Conservation (phyloP, 2,329 filamentous ascomycete species). For the Ambrosiella xylebori region DNA sequence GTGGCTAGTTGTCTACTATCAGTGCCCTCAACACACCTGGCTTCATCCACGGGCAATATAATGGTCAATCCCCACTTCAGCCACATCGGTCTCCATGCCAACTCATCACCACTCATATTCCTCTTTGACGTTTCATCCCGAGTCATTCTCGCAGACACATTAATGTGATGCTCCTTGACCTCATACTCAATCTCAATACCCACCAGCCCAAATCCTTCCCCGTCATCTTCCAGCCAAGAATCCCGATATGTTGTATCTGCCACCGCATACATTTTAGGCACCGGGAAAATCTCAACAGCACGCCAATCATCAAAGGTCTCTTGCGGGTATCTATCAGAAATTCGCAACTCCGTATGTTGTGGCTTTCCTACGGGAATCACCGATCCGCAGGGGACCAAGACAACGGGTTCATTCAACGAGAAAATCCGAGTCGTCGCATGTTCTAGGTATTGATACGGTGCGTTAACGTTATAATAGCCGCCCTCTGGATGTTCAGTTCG, state of each 20-base stretch:
- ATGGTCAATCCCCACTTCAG: neutral
- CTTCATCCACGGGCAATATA: neutral
- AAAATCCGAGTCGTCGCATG: neutral
- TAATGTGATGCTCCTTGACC: neutral
- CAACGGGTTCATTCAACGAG: neutral
- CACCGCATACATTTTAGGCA: neutral
- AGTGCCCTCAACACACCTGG: neutral
- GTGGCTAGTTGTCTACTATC: neutral
- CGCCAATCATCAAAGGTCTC: conserved; percentile 1
- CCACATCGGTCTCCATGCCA: neutral
- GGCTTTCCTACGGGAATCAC: neutral
- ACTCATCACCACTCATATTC: neutral
- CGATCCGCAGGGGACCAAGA: neutral
- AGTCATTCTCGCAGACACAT: neutral
- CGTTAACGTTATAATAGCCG: neutral
- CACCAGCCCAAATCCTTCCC: neutral
- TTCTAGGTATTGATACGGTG: neutral
- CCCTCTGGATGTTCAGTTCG: neutral
- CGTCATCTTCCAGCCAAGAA: neutral
- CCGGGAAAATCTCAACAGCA: neutral
- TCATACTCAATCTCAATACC: neutral
- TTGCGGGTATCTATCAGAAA: neutral
- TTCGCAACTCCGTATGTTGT: neutral
- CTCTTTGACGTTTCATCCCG: neutral
- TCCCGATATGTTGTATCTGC: neutral